Evolutionary conservation across 2,329 filamentous ascomycete species (phyloP).

Genomic region (Scedosporium boydii): DNA sequence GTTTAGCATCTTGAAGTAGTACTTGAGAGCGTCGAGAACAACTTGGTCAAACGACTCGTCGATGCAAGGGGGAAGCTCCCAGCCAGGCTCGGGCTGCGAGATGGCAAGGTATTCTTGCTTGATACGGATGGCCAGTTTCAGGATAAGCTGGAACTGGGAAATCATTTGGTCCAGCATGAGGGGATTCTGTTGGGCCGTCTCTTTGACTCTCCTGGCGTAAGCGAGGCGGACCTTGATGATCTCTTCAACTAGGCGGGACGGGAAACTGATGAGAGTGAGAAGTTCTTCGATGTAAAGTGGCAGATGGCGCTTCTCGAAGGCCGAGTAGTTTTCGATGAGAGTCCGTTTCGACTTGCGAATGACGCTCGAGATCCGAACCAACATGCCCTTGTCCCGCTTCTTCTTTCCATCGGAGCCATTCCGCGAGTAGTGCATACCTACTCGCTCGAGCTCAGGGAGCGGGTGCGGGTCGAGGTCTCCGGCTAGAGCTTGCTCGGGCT

Average conservation of each 20-base stretch:
- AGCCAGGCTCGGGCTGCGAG: constrained; percentile 78
- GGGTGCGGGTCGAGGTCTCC: neutral
- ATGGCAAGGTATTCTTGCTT: constrained; percentile 82
- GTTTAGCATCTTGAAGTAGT: constrained; percentile 97
- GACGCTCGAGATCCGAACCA: constrained; percentile 72
- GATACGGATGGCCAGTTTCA: constrained; percentile 85
- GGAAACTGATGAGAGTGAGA: constrained; percentile 93
- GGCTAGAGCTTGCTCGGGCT: neutral
- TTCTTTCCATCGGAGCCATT: neutral
- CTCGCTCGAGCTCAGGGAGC: neutral
- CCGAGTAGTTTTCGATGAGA: constrained; percentile 73
- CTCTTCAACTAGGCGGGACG: constrained; percentile 88
- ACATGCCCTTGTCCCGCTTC: constrained; percentile 55
- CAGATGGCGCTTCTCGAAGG: constrained; percentile 80
- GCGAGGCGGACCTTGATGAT: constrained; percentile 87
- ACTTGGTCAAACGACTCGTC: constrained; percentile 93
- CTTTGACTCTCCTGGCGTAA: constrained; percentile 86
- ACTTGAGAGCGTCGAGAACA: constrained; percentile 85
- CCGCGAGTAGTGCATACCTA: neutral
- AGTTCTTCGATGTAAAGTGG: constrained; percentile 96
- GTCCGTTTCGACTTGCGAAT: constrained; percentile 92
- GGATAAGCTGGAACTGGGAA: constrained; percentile 83
- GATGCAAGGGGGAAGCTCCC: constrained; percentile 92
- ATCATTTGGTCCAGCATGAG: constrained; percentile 99
- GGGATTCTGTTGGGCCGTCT: constrained; percentile 80